phyloP scores from a whole-genome alignment of 768 basidiomycete species.

The Scleroderma citrinum region DNA sequence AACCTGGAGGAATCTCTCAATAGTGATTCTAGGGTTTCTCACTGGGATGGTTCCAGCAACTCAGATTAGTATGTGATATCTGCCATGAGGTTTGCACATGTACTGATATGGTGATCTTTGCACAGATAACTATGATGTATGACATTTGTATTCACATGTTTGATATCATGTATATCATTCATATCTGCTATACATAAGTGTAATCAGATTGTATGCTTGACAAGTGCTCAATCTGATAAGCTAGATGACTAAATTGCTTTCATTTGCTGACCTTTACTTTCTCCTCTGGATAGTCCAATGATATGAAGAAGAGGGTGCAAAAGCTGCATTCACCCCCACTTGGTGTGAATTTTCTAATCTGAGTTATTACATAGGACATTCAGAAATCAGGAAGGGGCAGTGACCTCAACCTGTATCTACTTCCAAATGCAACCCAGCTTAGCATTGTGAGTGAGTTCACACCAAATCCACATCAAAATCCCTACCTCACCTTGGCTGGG shows the following conservation, averaged over 20 bases:
- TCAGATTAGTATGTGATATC: not conserved
- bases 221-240: not conserved
- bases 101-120: not conserved
- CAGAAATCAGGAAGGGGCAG: slow-evolving; percentile 55
- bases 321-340: not conserved
- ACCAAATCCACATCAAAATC: slow-evolving; percentile 32
- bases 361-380: not conserved
- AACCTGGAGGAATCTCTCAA: not conserved
- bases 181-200: not conserved
- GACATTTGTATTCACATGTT: not conserved
- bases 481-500: too few species aligned
- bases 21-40: not conserved
- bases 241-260: not conserved
- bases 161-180: not conserved
- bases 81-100: not conserved
- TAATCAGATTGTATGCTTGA: not conserved
- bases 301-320: not conserved
- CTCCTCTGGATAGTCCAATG: not conserved
- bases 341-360: not conserved
- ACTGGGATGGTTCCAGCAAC: not conserved
- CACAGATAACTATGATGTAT: not conserved
- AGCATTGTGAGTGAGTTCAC: slow-evolving; percentile 64
- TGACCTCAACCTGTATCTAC: slow-evolving; percentile 60
- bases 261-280: not conserved
- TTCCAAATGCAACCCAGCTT: slow-evolving; percentile 57